Evolutionary conservation across 306 rosid species (phyloP), one percentile per base, ranked within the genome.

Genomic region (Pyrus pyrifolia): DNA sequence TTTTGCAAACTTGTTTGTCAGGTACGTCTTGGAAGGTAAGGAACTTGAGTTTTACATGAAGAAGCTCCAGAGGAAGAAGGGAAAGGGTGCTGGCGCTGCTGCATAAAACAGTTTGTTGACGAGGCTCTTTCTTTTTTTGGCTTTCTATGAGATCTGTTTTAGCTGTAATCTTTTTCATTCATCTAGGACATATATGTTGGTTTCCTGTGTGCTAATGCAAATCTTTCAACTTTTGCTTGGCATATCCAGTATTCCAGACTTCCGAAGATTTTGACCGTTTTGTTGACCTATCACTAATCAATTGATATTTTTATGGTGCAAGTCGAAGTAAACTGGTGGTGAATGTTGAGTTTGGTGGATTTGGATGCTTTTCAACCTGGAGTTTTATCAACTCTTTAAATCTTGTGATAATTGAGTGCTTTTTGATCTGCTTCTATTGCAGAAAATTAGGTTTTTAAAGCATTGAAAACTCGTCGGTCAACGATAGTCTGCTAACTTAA

Each of bases 41-140:
- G 93, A 89, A 57, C 93, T 89, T 12, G 93, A 89, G 71, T 89
- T 89, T 84, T 89, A 89, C 76, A 76, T 85, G 89, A 89, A 89
- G 91, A 89, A 89, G 84, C 35, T 89, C 69, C 93, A 89, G 74
- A 89, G 45, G 89, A 89, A 89, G 86, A 89, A 89, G 80, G 93
- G 91, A 70, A 87, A 85, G 82, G 87, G 87, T 35, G 76, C 84
- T 4, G 76, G 81, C 40, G 81, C 82, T 38, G 78, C 85, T 60
- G 87, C 91, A 15, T 87, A 81, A 81, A 81, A 78, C 15, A 53
- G 64, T 53, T 23, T 71, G 5, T 51, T 19, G 12, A 25, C 46
- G 21, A 30, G 35, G 5, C 2, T 8, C 29, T 31, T 40, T 44
- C 21, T 44, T 44, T 31, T 44, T 35, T 64, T 33, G 35, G 31